Evolutionary conservation across 2,329 filamentous ascomycete species (phyloP), one percentile per base, ranked within the genome.

Genomic region (Chaetoscypha palmicola): DNA sequence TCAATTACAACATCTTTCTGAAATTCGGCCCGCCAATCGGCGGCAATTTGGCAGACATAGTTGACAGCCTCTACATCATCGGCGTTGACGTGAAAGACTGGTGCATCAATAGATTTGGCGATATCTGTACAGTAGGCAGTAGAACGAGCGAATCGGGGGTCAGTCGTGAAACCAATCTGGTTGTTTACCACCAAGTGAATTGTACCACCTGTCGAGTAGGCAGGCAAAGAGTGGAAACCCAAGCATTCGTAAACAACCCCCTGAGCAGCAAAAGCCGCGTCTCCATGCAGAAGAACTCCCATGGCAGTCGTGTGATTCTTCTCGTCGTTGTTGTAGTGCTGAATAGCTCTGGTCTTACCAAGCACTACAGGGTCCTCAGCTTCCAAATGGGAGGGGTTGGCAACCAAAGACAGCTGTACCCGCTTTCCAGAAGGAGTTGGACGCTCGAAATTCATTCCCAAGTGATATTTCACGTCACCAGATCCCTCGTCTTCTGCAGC

Each of bases 361-460:
- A 98, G 78, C 38, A 98, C 92, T 50, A 98, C 92, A 7, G 92
- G 92, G 65, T 98, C 92, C 68, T 98, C 92, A 38, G 92, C 92
- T 70, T 98, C 92, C 62, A 98, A 73, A 75, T 98, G 92, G 45
- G 92, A 98, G 30, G 92, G 92, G 68, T 98, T 98, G 70, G 92
- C 92, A 48, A 98, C 92, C 39, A 98, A 80, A 50, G 92, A 98
- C 43, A 98, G 81, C 72, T 98, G 92, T n/a, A 98, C 92, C 53
- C 92, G 92, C 79, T 97, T 97, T 59, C 92, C 92, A 33, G 91
- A 97, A 47, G 92, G 92, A 8, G 92, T 98, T 43, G 92, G 92
- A 52, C 92, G 88, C 73, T 98, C 92, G 58, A 98, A 98, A 75
- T 98, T 98, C 92, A 98, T 98, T 64, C 92, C 92, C 61, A 98